Evolutionary conservation across 2,329 filamentous ascomycete species (phyloP).

Genomic region (Diaporthe sp.): DNA sequence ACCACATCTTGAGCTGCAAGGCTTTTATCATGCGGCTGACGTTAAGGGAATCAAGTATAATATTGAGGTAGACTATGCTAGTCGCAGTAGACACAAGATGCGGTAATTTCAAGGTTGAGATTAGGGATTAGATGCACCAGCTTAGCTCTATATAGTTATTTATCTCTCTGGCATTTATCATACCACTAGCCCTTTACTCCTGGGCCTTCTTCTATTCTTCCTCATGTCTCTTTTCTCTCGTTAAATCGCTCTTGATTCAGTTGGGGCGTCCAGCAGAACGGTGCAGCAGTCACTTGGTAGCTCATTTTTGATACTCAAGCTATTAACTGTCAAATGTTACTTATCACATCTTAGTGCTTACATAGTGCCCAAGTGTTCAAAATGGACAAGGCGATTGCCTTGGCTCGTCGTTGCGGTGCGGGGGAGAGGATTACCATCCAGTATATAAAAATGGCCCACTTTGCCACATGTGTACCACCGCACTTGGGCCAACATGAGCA

Average conservation of each 20-base stretch:
- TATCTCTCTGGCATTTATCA: not conserved
- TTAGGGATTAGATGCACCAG: too few relatives aligned
- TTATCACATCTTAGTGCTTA: constrained; percentile 1
- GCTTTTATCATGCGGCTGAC: too few relatives aligned
- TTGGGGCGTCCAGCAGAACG: not conserved
- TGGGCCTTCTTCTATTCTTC: not conserved
- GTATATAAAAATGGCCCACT: too few relatives aligned
- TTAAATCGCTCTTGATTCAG: not conserved
- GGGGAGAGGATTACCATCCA: not conserved
- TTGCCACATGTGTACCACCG: not conserved
- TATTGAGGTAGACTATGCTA: too few relatives aligned
- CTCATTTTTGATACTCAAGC: not conserved
- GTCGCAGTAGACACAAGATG: too few relatives aligned
- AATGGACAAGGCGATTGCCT: not conserved
- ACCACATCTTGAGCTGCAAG: too few relatives aligned
- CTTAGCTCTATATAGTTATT: not conserved
- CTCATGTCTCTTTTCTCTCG: not conserved
- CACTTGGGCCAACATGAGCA: not conserved
- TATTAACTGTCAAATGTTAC: not conserved
- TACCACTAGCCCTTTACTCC: not conserved
- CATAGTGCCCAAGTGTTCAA: not conserved
- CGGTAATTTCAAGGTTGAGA: too few relatives aligned
- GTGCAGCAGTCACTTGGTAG: not conserved
- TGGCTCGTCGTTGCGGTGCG: not conserved
- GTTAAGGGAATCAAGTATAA: too few relatives aligned